phyloP scores from a whole-genome alignment of 768 basidiomycete species.

The Pholiota microspora region DNA sequence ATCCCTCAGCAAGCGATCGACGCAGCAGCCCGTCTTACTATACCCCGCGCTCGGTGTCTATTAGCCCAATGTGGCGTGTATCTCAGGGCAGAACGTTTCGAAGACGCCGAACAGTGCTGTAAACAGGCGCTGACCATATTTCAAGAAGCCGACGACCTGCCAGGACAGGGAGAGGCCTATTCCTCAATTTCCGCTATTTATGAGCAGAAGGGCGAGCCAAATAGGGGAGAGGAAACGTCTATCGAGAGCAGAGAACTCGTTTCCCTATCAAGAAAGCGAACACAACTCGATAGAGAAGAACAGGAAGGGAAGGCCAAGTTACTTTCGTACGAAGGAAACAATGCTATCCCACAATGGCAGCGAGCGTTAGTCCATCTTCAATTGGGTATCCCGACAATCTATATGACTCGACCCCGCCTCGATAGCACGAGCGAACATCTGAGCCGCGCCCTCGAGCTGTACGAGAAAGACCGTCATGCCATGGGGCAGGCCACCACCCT shows the following conservation, averaged over 20 bases:
- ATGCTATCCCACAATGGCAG: background rate
- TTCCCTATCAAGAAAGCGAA: background rate
- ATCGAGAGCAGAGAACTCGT: background rate
- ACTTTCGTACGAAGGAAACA: background rate
- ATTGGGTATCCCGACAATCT: background rate
- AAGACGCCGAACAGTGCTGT: background rate
- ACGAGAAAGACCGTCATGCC: background rate
- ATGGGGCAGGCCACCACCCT: slow-evolving; percentile 5
- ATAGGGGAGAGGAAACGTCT: background rate
- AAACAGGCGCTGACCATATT: background rate
- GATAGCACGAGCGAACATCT: background rate
- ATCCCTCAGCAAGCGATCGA: slow-evolving; percentile 1
- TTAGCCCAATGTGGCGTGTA: background rate
- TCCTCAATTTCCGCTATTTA: background rate
- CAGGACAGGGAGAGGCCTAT: slow-evolving; percentile 1
- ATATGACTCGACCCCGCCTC: background rate
- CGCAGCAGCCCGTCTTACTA: background rate
- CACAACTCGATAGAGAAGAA: background rate
- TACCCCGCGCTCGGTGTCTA: slow-evolving; percentile 1
- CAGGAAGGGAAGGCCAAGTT: background rate
- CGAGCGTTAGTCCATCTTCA: background rate
- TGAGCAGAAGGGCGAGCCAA: background rate
- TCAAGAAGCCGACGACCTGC: background rate
- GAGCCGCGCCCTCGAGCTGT: background rate
- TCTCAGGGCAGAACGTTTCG: background rate